Percentiles rank a stretch among this genome's conserved stretches.
Conservation (phyloP, 441 rosid species). For the Lepidium campestre region DNA sequence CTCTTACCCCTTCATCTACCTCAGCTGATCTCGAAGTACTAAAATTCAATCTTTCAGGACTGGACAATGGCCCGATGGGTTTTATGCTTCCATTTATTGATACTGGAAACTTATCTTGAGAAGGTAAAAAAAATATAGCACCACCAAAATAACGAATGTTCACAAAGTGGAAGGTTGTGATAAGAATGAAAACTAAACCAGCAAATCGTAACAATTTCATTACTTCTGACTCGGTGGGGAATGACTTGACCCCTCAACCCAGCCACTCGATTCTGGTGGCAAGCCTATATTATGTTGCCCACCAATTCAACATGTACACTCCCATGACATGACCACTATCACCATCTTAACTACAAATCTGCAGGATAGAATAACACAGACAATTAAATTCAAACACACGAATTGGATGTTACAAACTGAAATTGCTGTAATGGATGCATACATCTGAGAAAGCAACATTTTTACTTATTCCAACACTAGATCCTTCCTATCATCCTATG, state of each 20-base stretch:
- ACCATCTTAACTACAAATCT: constrained; percentile 5
- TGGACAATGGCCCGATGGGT: not conserved
- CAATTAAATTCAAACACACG: not conserved
- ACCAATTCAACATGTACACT: not conserved
- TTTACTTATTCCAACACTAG: not conserved
- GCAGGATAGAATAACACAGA: not conserved
- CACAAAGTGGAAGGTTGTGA: constrained; percentile 36
- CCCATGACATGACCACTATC: not conserved
- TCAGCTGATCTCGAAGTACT: constrained; percentile 27
- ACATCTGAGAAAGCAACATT: not conserved
- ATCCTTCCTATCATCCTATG: not conserved
- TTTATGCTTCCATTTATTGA: constrained; percentile 18
- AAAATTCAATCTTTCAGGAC: not conserved
- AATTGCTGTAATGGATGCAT: not conserved
- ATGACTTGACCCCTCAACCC: not conserved
- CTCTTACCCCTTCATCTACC: constrained; percentile 7
- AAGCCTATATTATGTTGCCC: not conserved
- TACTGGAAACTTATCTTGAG: constrained; percentile 24
- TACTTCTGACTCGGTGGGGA: constrained; percentile 26
- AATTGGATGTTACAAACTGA: not conserved
- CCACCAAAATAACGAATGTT: constrained; percentile 38
- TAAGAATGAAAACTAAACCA: constrained; percentile 30
- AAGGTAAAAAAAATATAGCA: constrained; percentile 29
- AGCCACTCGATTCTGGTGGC: not conserved
- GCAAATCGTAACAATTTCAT: constrained; percentile 34